phyloP scores from a whole-genome alignment of 352 stramenopile genomes.

The Pythium aristosporum region DNA sequence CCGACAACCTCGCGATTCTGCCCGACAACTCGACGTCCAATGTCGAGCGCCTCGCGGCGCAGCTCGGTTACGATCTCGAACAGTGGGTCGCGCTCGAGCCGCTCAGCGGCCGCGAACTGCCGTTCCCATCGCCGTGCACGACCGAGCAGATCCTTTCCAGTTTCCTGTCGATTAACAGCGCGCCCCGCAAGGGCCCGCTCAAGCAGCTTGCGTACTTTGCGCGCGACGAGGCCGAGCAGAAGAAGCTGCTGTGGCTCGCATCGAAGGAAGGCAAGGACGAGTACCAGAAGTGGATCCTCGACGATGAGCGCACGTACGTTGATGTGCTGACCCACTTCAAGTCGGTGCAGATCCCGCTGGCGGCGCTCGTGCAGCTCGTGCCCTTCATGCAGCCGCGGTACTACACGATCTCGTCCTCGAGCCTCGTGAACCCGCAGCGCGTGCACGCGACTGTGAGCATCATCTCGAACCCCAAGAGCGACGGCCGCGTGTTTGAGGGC shows the following conservation, averaged over 20 bases:
- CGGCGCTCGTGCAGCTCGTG: slow-evolving; percentile 91
- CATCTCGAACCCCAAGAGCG: slow-evolving; percentile 75
- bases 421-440: slow-evolving; percentile 85
- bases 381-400: slow-evolving; percentile 94
- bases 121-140: slow-evolving; percentile 95
- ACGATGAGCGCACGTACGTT: slow-evolving; percentile 88
- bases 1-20: slow-evolving; percentile 94
- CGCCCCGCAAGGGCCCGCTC: slow-evolving; percentile 82
- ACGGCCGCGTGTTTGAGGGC: slow-evolving; percentile 87
- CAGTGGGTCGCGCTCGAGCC: slow-evolving; percentile 83
- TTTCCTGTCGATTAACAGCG: slow-evolving; percentile 94
- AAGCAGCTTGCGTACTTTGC: slow-evolving; percentile 85
- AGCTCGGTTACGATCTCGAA: slow-evolving; percentile 90
- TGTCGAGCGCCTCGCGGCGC: slow-evolving; percentile 83
- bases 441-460: slow-evolving; percentile 96
- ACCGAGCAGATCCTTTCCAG: slow-evolving; percentile 89
- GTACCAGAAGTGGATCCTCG: slow-evolving; percentile 93
- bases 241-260: slow-evolving; percentile 52
- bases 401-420: slow-evolving; percentile 98
- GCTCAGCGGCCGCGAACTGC: slow-evolving; percentile 53
- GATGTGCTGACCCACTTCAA: slow-evolving; percentile 87
- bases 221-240: slow-evolving; percentile 47
- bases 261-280: slow-evolving; percentile 91
- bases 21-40: slow-evolving; percentile 81
- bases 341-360: slow-evolving; percentile 58